These are phyloP conservation scores for Schoenoplectus triqueter DNA, from an alignment of 202 grass and related monocot species.

Conservation along the genomic window DNA sequence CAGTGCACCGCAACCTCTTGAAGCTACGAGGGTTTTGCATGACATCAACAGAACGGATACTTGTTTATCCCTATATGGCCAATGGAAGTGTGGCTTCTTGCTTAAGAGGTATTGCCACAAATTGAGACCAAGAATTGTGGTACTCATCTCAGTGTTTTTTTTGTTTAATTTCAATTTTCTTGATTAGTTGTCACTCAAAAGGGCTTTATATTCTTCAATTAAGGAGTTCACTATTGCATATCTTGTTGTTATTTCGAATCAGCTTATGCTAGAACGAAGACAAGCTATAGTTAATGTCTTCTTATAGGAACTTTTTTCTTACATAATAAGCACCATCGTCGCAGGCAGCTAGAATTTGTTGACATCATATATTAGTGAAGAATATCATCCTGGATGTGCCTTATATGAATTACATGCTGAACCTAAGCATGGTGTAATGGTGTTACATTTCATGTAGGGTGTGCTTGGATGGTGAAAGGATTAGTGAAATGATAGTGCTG, in stretches of 20 bases:
- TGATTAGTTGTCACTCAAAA: background rate
- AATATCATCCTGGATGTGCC: background rate
- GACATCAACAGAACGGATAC: slow-evolving; percentile 75
- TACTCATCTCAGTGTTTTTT: slow-evolving; percentile 13
- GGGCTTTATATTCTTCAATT: background rate
- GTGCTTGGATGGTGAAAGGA: no score
- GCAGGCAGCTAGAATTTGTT: background rate
- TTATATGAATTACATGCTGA: background rate
- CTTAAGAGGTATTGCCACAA: slow-evolving; percentile 62
- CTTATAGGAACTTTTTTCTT: slow-evolving; percentile 10
- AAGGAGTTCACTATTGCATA: background rate
- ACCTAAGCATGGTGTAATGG: background rate
- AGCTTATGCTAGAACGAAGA: background rate
- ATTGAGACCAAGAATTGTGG: background rate
- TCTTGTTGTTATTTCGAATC: background rate
- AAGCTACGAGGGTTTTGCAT: slow-evolving; percentile 88
- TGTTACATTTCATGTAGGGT: background rate
- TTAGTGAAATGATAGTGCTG: no score
- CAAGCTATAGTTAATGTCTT: background rate
- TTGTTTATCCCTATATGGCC: slow-evolving; percentile 94
- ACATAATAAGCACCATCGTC: background rate
- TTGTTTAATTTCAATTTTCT: background rate
- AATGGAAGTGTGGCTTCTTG: slow-evolving; percentile 94
- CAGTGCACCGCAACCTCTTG: slow-evolving; percentile 79
- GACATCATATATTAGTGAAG: background rate